A percentile compares a stretch with the other conserved stretches of the same genome.
Evolutionary conservation across 1,284 basidiomycete genomes (phyloP).

Genomic region (Cryptococcus wingfieldii): DNA sequence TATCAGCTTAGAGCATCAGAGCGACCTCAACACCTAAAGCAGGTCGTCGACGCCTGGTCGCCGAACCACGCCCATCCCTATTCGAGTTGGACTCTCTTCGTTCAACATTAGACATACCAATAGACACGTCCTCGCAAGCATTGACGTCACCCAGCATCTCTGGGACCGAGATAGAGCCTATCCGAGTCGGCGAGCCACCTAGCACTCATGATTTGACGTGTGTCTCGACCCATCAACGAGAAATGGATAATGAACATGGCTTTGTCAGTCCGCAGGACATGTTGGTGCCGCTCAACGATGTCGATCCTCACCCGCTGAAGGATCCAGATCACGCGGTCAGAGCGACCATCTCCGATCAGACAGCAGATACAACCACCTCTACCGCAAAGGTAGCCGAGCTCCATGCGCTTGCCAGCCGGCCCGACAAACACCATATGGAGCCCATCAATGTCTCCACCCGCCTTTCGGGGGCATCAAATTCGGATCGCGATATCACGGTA

Average conservation of each 20-base stretch:
- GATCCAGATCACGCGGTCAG: not conserved
- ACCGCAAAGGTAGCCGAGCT: too few species aligned
- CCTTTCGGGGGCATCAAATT: not conserved
- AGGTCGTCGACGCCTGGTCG: too few species aligned
- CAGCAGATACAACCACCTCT: not conserved
- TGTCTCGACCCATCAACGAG: too few species aligned
- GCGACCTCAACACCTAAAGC: conserved; percentile 10
- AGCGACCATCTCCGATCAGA: not conserved
- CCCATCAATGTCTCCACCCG: too few species aligned
- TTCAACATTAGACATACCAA: too few species aligned
- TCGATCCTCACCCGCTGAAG: not conserved
- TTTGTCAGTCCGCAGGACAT: conserved; percentile 8
- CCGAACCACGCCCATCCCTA: too few species aligned
- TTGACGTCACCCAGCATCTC: conserved; percentile 12
- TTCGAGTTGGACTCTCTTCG: too few species aligned
- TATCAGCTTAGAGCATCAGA: conserved; percentile 13
- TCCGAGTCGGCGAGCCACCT: not conserved
- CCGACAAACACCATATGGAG: too few species aligned
- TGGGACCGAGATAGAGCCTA: not conserved
- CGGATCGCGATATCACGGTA: conserved; percentile 9
- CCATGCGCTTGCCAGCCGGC: too few species aligned
- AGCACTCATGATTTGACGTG: too few species aligned
- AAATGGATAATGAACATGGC: not conserved
- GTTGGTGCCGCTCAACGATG: conserved; percentile 14
- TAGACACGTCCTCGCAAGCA: too few species aligned